Conservation (phyloP, 176 grass and related monocot species). For the Otatea glauca region DNA sequence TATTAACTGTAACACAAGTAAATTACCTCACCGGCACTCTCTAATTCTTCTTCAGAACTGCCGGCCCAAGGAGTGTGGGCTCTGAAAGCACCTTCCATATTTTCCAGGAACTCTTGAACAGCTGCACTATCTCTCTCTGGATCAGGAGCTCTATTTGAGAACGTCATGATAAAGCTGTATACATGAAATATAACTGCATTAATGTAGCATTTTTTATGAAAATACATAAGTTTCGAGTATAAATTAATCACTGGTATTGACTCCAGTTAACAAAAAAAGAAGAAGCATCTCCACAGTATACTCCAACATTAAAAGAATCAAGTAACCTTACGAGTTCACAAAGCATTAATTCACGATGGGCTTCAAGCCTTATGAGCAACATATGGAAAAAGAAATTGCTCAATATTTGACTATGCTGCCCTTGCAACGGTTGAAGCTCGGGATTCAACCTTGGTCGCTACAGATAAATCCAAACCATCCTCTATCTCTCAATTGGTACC, state of each 20-base stretch:
- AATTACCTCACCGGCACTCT: conserved; percentile 95
- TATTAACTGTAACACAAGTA: conserved; percentile 26
- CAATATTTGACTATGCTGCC: neutral
- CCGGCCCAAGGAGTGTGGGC: conserved; percentile 89
- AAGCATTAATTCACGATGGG: neutral
- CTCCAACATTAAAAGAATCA: neutral
- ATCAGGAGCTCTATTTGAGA: conserved; percentile 88
- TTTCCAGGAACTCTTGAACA: conserved; percentile 88
- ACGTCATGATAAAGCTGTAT: conserved; percentile 88
- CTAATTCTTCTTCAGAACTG: conserved; percentile 96
- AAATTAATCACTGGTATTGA: neutral
- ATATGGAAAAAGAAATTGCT: conserved; percentile 11
- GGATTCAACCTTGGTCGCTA: neutral
- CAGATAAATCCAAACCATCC: conserved; percentile 3
- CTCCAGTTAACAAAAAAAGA: conserved; percentile 7
- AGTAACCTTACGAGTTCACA: neutral
- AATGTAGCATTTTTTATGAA: conserved; percentile 16
- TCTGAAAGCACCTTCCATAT: conserved; percentile 95
- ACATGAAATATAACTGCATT: conserved; percentile 35
- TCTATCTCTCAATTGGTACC: neutral
- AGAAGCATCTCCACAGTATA: neutral
- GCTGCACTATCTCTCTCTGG: conserved; percentile 83
- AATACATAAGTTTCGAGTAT: conserved; percentile 26
- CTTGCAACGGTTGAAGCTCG: neutral
- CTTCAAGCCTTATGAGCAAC: neutral